Conservation (phyloP, 345 rosid genomes). For the Populus davidiana region DNA sequence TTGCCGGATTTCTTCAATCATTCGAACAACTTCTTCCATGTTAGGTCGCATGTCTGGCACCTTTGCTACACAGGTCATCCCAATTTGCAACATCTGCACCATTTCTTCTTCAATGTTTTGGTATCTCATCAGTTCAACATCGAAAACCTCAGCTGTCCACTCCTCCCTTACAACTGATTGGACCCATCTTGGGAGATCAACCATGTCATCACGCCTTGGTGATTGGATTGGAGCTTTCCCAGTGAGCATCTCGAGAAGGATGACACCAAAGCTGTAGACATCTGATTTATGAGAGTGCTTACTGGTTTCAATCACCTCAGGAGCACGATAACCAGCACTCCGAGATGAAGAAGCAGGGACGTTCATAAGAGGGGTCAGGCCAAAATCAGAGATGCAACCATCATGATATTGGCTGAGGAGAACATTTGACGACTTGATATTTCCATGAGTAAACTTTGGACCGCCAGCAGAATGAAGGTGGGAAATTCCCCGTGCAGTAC, state of each 20-base stretch:
- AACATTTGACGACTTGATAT: slow-evolving; percentile 77
- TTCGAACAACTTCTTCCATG: slow-evolving; percentile 73
- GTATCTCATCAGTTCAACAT: slow-evolving; percentile 71
- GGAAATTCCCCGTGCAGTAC: slow-evolving; percentile 68
- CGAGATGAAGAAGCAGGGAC: slow-evolving; percentile 55
- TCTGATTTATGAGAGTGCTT: slow-evolving; percentile 71
- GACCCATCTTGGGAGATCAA: slow-evolving; percentile 87
- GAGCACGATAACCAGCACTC: slow-evolving; percentile 75
- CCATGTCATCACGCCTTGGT: slow-evolving; percentile 64
- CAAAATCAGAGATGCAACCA: slow-evolving; percentile 62
- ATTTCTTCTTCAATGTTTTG: slow-evolving; percentile 78
- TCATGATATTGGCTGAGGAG: slow-evolving; percentile 56
- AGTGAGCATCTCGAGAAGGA: slow-evolving; percentile 78
- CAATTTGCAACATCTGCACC: slow-evolving; percentile 83
- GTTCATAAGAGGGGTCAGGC: slow-evolving; percentile 65
- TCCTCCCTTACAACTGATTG: slow-evolving; percentile 91
- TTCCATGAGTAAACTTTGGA: slow-evolving; percentile 75
- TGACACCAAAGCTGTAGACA: slow-evolving; percentile 69
- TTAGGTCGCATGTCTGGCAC: slow-evolving; percentile 60
- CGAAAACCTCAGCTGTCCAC: slow-evolving; percentile 88
- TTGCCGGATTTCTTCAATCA: slow-evolving; percentile 77
- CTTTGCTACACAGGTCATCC: slow-evolving; percentile 68
- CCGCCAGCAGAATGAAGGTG: slow-evolving; percentile 71
- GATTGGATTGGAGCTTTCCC: slow-evolving; percentile 74
- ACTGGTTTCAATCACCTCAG: slow-evolving; percentile 65